Evolutionary conservation across 176 grass and related monocot species (phyloP), one percentile per base, ranked within the genome.

Genomic region (Musa troglodytarum): DNA sequence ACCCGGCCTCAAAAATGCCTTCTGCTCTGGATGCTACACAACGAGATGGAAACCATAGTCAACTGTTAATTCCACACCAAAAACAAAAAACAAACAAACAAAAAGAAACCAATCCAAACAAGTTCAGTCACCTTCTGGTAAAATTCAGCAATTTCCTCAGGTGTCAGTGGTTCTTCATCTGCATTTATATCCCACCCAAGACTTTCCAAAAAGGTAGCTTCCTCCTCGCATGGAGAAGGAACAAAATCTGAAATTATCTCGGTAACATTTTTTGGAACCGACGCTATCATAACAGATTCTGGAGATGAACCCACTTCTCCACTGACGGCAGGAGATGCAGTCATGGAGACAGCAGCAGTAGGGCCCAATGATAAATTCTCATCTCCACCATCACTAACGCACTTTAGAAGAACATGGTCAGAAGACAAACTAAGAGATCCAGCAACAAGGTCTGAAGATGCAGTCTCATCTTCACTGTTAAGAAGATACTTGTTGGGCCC

Each of bases 81-180:
- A 43, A 6, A 43, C 34, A 6, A 43, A 43, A 5, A 29, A 29
- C 29, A n/a, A 59, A 17, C n/a, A 17, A 59, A 59, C 2, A 14
- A n/a, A n/a, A 17, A 65, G 63, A 24, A 22, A 52, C 15, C 11
- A 54, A 58, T 80, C 8, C 63, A 63, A 13, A 50, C 15, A 74
- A 56, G 11, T 2, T 49, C 52, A 61, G 23, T 69, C 16, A 84
- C 82, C 82, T 79, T 75, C 13, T 56, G 65, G 24, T 68, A 52
- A 79, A 79, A 84, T 68, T 49, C 70, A 79, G 79, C 82, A 79
- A 84, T 84, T 71, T 84, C 82, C 70, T 84, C 82, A 13, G 74
- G 54, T 70, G 82, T 84, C 14, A 84, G 54, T 69, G 61, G 57
- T 26, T 69, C 69, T 12, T 74, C 17, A 59, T 57, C 26, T 52